These are phyloP conservation scores for Aleurites moluccanus DNA, from an alignment of 441 rosid species.

Conservation along the genomic window DNA sequence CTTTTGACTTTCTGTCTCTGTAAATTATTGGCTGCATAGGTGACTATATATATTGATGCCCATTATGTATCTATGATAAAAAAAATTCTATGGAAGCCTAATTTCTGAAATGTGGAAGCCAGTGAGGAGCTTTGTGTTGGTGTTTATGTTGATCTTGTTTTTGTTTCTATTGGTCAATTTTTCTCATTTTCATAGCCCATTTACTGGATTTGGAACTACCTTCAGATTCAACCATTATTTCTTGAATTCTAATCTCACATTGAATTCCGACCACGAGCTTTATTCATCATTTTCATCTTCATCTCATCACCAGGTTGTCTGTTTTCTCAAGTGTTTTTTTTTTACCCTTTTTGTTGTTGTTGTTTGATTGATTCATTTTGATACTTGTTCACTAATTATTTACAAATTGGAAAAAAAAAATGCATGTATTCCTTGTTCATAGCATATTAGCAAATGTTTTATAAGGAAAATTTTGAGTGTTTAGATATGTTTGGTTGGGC, in stretches of 20 bases:
- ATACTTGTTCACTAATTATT: background rate
- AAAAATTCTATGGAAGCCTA: background rate
- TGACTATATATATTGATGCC: background rate
- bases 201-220: slow-evolving; percentile 23
- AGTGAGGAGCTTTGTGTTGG: slow-evolving; percentile 20
- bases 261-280: slow-evolving; percentile 17
- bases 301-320: slow-evolving; percentile 18
- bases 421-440: background rate
- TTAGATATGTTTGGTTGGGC: too few relatives aligned
- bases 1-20: background rate
- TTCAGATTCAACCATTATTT: slow-evolving; percentile 19
- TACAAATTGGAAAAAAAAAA: background rate
- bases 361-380: background rate
- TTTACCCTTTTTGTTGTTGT: background rate
- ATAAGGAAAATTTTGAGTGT: too few relatives aligned
- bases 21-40: background rate
- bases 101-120: slow-evolving; percentile 27
- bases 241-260: slow-evolving; percentile 15
- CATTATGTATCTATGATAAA: background rate
- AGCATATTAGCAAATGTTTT: background rate
- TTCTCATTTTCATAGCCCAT: slow-evolving; percentile 23
- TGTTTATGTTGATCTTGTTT: slow-evolving; percentile 26
- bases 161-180: slow-evolving; percentile 19
- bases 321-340: background rate
- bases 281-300: slow-evolving; percentile 15